Conservation (phyloP, 768 basidiomycete species). For the Kwoniella bestiolae region DNA sequence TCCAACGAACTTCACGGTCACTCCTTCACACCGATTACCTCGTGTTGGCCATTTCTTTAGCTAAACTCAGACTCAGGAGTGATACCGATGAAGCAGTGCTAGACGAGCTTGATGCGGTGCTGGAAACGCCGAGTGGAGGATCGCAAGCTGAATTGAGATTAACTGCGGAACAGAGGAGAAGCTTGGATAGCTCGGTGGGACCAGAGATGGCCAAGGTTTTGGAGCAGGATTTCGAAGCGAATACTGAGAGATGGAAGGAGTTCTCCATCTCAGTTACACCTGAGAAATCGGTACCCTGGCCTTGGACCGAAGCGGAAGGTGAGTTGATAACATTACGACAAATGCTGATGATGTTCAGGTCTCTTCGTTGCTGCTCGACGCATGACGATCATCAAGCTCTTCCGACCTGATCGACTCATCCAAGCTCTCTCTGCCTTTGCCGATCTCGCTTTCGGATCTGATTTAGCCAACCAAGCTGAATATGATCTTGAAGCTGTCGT, state of each 20-base stretch:
- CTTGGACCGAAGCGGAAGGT: slow-evolving; percentile 79
- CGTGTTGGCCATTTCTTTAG: slow-evolving; percentile 85
- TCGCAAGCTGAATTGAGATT: slow-evolving; percentile 60
- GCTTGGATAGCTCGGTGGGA: slow-evolving; percentile 26
- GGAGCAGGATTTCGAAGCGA: slow-evolving; percentile 25
- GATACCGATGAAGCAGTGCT: slow-evolving; percentile 58
- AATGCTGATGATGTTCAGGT: slow-evolving; percentile 57
- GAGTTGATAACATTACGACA: slow-evolving; percentile 20
- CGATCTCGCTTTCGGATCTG: slow-evolving; percentile 73
- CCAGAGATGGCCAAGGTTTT: slow-evolving; percentile 28
- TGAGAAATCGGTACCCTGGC: slow-evolving; percentile 71
- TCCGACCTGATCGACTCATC: slow-evolving; percentile 88
- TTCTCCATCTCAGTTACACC: slow-evolving; percentile 73
- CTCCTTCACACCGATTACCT: slow-evolving; percentile 87
- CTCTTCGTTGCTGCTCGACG: slow-evolving; percentile 72
- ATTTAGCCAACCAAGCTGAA: slow-evolving; percentile 72
- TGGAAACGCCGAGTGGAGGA: slow-evolving; percentile 63
- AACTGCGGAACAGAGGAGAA: slow-evolving; percentile 50
- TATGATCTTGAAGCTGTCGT: slow-evolving; percentile 82
- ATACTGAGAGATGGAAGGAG: slow-evolving; percentile 70
- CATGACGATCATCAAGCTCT: slow-evolving; percentile 78
- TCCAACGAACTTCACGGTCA: slow-evolving; percentile 84
- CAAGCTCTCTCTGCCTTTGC: slow-evolving; percentile 81
- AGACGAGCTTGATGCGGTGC: slow-evolving; percentile 87
- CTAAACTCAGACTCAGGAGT: slow-evolving; percentile 82